phyloP scores from a whole-genome alignment of 1,284 basidiomycete genomes.

The Pseudozyma sp. region DNA sequence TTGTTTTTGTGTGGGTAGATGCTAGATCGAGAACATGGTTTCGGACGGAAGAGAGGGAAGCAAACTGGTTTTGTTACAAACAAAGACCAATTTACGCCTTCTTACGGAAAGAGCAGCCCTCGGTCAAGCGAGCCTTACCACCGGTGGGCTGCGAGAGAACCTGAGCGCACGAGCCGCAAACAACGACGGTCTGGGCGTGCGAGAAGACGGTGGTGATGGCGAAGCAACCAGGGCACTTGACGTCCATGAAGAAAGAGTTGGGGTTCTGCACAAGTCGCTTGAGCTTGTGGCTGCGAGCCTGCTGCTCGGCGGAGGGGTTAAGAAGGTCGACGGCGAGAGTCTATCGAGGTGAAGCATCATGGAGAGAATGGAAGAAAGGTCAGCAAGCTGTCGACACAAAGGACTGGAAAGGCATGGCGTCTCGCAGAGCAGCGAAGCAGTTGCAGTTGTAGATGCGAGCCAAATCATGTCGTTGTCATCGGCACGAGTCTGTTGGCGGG shows the following conservation, averaged over 20 bases:
- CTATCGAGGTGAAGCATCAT: constrained; percentile 71
- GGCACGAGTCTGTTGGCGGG: neutral
- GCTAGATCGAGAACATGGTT: constrained; percentile 13
- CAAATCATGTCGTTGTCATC: neutral
- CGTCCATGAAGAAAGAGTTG: constrained; percentile 94
- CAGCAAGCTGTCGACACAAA: neutral
- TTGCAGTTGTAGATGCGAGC: neutral
- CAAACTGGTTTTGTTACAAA: neutral
- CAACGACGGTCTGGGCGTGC: constrained; percentile 91
- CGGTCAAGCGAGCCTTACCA: constrained; percentile 97
- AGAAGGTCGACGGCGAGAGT: constrained; percentile 98
- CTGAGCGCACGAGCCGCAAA: constrained; percentile 91
- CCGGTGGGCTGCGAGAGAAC: constrained; percentile 98
- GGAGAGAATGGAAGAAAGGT: constrained; percentile 1
- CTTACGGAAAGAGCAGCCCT: constrained; percentile 73
- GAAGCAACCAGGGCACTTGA: constrained; percentile 98
- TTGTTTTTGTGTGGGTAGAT: constrained; percentile 8
- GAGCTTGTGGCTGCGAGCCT: constrained; percentile 86
- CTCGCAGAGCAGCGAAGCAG: constrained; percentile 11
- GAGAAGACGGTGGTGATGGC: constrained; percentile 95
- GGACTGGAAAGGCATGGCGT: neutral
- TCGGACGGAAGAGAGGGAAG: neutral
- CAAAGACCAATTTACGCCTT: constrained; percentile 57
- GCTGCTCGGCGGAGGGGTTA: constrained; percentile 88
- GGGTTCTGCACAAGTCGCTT: constrained; percentile 95